Percentiles rank a stretch among this genome's conserved stretches.
Evolutionary conservation across 2,329 filamentous ascomycete species (phyloP).

Genomic region (Aspergillus aculeatinus): DNA sequence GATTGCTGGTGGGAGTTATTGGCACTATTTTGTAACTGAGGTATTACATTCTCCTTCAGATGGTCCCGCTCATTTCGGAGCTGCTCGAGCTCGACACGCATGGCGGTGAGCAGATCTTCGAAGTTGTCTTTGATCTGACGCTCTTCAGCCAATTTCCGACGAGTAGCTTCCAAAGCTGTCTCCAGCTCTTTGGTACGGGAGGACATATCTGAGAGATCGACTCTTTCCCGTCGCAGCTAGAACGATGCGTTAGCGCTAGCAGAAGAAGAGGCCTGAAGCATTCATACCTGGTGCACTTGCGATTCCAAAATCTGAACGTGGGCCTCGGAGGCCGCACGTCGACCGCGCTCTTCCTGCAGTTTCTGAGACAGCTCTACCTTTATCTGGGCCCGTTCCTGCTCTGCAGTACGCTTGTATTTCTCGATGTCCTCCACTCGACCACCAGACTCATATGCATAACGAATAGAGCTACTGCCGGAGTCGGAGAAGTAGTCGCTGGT

Average conservation of each 20-base stretch:
- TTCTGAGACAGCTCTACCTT: conserved; percentile 81
- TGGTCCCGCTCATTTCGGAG: conserved; percentile 80
- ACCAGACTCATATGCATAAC: conserved; percentile 64
- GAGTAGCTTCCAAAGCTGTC: conserved; percentile 74
- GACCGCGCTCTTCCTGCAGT: conserved; percentile 79
- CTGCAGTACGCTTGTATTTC: conserved; percentile 74
- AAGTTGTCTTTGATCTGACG: conserved; percentile 87
- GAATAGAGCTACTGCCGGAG: conserved; percentile 82
- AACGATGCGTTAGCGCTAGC: conserved; percentile 15
- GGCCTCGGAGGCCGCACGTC: conserved; percentile 72
- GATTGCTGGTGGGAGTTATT: neutral
- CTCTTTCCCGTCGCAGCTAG: conserved; percentile 53
- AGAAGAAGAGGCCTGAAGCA: conserved; percentile 4
- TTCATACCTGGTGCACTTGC: conserved; percentile 64
- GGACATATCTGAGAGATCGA: conserved; percentile 46
- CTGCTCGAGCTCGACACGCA: conserved; percentile 77
- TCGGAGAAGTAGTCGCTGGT: conserved; percentile 99
- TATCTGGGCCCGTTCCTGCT: conserved; percentile 87
- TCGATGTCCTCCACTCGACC: conserved; percentile 70
- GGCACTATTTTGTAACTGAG: conserved; percentile 63
- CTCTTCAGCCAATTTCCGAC: conserved; percentile 80
- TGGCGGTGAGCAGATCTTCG: conserved; percentile 81
- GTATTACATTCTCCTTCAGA: conserved; percentile 81
- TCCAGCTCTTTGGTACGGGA: conserved; percentile 76
- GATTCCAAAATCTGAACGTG: conserved; percentile 82